These are phyloP conservation scores for Serendipita sp. DNA, from an alignment of 768 basidiomycete genomes.

Conservation along the genomic window DNA sequence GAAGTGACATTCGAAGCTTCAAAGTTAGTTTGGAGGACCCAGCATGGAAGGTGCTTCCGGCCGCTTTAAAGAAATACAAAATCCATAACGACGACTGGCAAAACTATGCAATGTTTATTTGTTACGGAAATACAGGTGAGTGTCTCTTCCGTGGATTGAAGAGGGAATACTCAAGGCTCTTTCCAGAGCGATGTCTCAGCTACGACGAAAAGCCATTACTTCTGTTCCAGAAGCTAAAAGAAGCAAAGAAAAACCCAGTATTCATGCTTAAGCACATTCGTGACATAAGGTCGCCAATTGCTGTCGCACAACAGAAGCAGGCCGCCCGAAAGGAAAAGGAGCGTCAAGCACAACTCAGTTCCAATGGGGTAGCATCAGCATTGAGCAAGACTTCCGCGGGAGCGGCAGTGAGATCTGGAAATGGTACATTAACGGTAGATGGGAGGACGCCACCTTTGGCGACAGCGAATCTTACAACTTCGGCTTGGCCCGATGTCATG, in stretches of 20 bases:
- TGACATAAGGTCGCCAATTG: slow-evolving; percentile 94
- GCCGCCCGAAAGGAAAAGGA: slow-evolving; percentile 36
- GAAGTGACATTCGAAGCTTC: slow-evolving; percentile 73
- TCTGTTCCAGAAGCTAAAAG: slow-evolving; percentile 94
- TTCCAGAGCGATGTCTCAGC: slow-evolving; percentile 79
- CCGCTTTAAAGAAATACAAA: slow-evolving; percentile 95
- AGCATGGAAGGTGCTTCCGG: slow-evolving; percentile 95
- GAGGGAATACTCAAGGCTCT: slow-evolving; percentile 18
- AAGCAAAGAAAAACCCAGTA: slow-evolving; percentile 92
- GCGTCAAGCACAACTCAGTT: slow-evolving; percentile 6
- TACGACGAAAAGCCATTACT: slow-evolving; percentile 97
- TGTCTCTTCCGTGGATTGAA: slow-evolving; percentile 22
- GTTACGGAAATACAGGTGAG: slow-evolving; percentile 82
- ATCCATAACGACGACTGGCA: slow-evolving; percentile 99
- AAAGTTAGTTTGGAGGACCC: slow-evolving; percentile 96
- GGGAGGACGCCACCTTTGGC: slow-evolving; percentile 29
- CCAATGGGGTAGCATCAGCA: slow-evolving; percentile 2
- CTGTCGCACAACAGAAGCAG: slow-evolving; percentile 92
- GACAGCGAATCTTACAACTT: slow-evolving; percentile 40
- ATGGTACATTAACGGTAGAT: not conserved
- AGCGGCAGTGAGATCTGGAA: not conserved
- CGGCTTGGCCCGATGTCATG: slow-evolving; percentile 60
- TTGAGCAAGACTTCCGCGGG: slow-evolving; percentile 6
- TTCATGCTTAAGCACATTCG: slow-evolving; percentile 97
- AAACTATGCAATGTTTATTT: slow-evolving; percentile 99